Conservation (phyloP, 805 yeast species). For the Priceomyces medius region DNA sequence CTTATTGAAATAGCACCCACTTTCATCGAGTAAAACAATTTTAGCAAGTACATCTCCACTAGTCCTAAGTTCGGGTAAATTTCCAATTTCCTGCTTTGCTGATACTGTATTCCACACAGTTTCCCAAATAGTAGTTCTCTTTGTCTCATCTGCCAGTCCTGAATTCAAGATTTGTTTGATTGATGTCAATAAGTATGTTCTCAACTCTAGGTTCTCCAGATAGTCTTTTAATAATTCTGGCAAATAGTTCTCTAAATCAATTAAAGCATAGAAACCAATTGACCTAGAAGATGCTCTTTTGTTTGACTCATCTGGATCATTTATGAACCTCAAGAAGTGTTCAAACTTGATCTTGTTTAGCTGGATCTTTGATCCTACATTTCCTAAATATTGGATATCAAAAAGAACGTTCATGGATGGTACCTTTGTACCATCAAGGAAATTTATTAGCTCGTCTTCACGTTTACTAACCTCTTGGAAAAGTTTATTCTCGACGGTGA, state of each 20-base stretch:
- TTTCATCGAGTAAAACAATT: constrained; percentile 15
- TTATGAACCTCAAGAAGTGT: constrained; percentile 34
- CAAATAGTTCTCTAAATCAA: constrained; percentile 38
- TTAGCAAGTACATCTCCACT: constrained; percentile 37
- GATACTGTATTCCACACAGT: constrained; percentile 18
- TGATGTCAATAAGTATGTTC: constrained; percentile 17
- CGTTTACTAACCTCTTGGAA: constrained; percentile 21
- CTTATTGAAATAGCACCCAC: constrained; percentile 12
- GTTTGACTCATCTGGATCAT: constrained; percentile 31
- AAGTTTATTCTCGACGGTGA: constrained; percentile 21
- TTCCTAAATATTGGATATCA: constrained; percentile 48
- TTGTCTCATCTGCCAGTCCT: constrained; percentile 8
- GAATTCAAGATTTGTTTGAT: constrained; percentile 20
- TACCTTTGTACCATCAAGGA: constrained; percentile 35
- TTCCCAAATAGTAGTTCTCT: constrained; percentile 24
- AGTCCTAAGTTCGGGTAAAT: constrained; percentile 22
- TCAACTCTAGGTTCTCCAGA: constrained; percentile 9
- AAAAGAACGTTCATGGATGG: constrained; percentile 22
- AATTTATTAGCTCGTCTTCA: constrained; percentile 28
- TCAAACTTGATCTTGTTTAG: constrained; percentile 32
- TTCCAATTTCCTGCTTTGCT: constrained; percentile 2
- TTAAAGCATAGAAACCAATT: constrained; percentile 48
- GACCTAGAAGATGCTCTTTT: constrained; percentile 52
- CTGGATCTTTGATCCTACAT: constrained; percentile 35
- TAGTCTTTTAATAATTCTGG: constrained; percentile 32